A percentile compares a stretch with the other conserved stretches of the same genome.
phyloP scores from a whole-genome alignment of 306 rosid species.

The Casuarina glauca region DNA sequence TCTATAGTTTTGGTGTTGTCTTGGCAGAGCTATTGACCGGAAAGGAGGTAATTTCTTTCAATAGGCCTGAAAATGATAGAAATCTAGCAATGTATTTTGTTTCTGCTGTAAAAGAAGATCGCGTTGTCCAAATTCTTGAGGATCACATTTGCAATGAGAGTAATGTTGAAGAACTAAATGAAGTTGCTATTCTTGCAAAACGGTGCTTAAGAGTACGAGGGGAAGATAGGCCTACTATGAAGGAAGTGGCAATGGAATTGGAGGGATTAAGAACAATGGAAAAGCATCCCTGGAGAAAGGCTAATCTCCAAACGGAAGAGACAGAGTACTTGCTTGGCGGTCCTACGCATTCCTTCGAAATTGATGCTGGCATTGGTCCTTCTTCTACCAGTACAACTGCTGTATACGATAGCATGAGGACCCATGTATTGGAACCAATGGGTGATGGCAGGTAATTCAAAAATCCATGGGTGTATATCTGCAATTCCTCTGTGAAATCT shows the following conservation, averaged over 20 bases:
- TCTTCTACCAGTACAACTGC: background rate
- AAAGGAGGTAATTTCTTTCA: conserved; percentile 40
- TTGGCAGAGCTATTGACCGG: conserved; percentile 33
- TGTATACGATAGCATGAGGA: background rate
- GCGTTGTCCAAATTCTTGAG: conserved; percentile 39
- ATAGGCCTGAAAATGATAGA: conserved; percentile 27
- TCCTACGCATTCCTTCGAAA: background rate
- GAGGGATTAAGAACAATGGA: conserved; percentile 38
- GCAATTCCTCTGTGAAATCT: too few species aligned
- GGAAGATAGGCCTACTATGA: conserved; percentile 64
- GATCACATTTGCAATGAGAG: conserved; percentile 5
- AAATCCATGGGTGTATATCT: background rate
- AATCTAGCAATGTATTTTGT: conserved; percentile 41
- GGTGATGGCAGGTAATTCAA: conserved; percentile 1
- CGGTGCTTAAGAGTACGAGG: conserved; percentile 41
- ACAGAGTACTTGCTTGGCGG: conserved; percentile 15
- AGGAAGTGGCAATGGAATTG: conserved; percentile 50
- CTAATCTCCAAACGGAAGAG: conserved; percentile 5
- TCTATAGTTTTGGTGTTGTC: conserved; percentile 50
- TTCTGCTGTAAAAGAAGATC: conserved; percentile 36
- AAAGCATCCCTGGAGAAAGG: conserved; percentile 19
- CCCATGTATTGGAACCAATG: too few species aligned
- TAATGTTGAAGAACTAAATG: conserved; percentile 33
- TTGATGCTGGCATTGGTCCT: conserved; percentile 1
- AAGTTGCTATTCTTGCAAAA: conserved; percentile 33